Percentiles rank a stretch among this genome's conserved stretches.
phyloP scores from a whole-genome alignment of 495 filamentous ascomycete species.

The Penicillium daleae region DNA sequence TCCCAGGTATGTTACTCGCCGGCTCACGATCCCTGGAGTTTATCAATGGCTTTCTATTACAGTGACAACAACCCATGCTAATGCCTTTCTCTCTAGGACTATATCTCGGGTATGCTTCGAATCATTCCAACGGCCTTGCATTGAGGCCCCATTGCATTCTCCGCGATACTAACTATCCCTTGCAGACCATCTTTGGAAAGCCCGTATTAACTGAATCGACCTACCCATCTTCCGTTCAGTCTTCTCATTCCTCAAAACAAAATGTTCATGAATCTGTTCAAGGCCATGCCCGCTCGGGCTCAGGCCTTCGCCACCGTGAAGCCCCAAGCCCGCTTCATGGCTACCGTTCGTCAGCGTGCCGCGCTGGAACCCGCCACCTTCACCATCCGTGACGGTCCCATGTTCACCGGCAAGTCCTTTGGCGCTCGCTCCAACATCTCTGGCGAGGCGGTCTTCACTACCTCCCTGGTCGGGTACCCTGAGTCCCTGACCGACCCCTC shows the following conservation, averaged over 20 bases:
- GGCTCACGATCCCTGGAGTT: background rate
- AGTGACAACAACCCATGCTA: constrained; percentile 9
- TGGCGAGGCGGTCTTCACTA: constrained; percentile 94
- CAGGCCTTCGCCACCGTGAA: constrained; percentile 57
- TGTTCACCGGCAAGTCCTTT: constrained; percentile 92
- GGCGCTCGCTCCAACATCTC: constrained; percentile 90
- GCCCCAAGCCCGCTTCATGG: constrained; percentile 64
- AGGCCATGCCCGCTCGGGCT: constrained; percentile 56
- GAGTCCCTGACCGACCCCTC: constrained; percentile 99
- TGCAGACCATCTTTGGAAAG: constrained; percentile 97
- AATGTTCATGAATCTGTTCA: constrained; percentile 74
- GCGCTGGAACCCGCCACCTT: constrained; percentile 85
- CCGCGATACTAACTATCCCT: constrained; percentile 36
- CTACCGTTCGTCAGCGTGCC: constrained; percentile 69
- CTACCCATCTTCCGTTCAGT: constrained; percentile 14
- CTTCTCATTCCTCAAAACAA: constrained; percentile 36
- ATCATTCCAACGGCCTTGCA: constrained; percentile 20
- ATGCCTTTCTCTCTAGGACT: constrained; percentile 65
- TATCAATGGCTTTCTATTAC: too few species aligned
- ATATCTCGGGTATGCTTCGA: constrained; percentile 77
- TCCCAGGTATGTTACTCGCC: constrained; percentile 74
- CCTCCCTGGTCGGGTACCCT: constrained; percentile 90
- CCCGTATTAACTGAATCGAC: constrained; percentile 72
- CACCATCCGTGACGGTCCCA: constrained; percentile 92
- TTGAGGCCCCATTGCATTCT: constrained; percentile 22